Evolutionary conservation across 169 alveolate genomes (phyloP), one percentile per base, ranked within the genome.

Genomic region (Cryptosporidium sp.): DNA sequence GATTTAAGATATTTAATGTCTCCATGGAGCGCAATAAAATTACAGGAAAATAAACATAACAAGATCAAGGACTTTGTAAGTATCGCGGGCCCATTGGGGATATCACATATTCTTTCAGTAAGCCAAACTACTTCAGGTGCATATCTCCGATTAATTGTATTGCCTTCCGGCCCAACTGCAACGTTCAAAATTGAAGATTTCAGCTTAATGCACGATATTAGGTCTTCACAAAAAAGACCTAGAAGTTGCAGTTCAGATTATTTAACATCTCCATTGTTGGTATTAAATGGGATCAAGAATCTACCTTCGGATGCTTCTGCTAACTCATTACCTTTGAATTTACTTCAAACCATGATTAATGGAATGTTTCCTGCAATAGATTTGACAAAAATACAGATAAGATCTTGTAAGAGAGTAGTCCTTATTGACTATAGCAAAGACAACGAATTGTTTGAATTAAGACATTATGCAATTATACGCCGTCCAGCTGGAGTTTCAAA

Each of bases 161-260:
- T 92, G 29, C 94, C 94, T 55, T 48, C 73, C 7, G 94, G 94
- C 16, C 93, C 94, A 58, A 91, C 94, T 1, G 73, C 75, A 16
- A 80, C 89, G 2, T 80, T 80, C 71, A 70, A 71, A 48, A 92
- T 92, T 5, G 67, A 61, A 58, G 29, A 52, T 26, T 92, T 85
- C 52, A 33, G 93, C 52, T 45, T 91, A 18, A 74, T 85, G 84
- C 85, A 71, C 4, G 94, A 92, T 50, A 85, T 92, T 31, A 92
- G 92, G 21, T 43, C 70, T 45, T 58, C 85, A 23, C 93, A 91
- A 45, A 48, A 65, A 18, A 48, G 73, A 26, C 92, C 93, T 21
- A 84, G 93, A 35, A 33, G 74, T 45, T 85, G 86, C 62, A 70
- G 74, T 21, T 35, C 86, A 3, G 94, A 92, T 89, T 91, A 71